Base-by-base conservation (phyloP, 1,284 basidiomycete species). In the Tylopilus orsonianus region DNA sequence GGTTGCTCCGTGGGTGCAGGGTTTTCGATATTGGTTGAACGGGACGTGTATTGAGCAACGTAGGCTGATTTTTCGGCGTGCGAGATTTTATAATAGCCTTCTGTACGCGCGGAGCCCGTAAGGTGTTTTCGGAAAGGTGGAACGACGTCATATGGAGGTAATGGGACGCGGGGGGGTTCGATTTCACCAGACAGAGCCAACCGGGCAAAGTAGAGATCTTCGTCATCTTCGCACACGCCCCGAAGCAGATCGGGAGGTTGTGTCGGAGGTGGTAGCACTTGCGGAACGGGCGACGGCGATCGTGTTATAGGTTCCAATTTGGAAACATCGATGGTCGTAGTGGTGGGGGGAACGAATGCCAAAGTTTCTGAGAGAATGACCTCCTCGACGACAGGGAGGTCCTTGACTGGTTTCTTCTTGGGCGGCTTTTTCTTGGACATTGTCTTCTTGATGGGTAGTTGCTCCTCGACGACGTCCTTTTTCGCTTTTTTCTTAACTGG, bases 1-100 rank as follows among this genome's bases (percentile, higher is more conserved):
- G 77, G 72, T 9, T 65, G 16, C 29, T 80, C 76, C 38, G 72
- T 70, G 37, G 67, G 66, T 18, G 68, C 62, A 16, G 66, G 66
- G 13, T 67, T 65, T 18, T 61, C 70, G 12, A 71, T 62, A 10
- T 59, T 67, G 23, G 75, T 75, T 2, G 72, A 69, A 39, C 85
- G 82, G 37, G 77, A 71, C 46, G 84, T 83, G 62, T 90, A 90
- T 66, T 90, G 87, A 3, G 84, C 80, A 48, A 90, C 81, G 62
- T 99, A 98, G 6, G 83, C 83, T 1, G 93, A 87, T 74, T 99
- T 99, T 62, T 95, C 90, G 4, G 87, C 83, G 53, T 93, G 87
- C 0, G 91, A 86, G 62, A 99, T 93, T 73, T 92, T 91, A 79
- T 96, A 96, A 68, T 87, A 93, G 1, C 97, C 96, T 71, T 98